Base-by-base conservation (phyloP, 2,329 filamentous ascomycete genomes). In the Fusarium keratoplasticum region DNA sequence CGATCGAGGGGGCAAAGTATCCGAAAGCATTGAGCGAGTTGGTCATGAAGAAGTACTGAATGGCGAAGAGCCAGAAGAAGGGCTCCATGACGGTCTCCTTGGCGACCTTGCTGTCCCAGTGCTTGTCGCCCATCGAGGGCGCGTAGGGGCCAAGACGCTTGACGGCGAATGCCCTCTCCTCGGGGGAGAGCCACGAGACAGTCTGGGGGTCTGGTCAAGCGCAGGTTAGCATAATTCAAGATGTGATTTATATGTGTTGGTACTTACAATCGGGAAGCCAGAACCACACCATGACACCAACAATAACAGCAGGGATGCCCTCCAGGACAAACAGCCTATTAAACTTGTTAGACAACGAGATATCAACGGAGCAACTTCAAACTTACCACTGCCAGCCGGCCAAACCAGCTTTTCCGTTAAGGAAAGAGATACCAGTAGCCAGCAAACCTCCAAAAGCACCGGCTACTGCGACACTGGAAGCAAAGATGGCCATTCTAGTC, bases 401-500 rank as follows among this genome's bases (percentile, higher is more conserved):
- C 47, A 90, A 81, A 0, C 86, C 86, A 5, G 82, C 84, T 14
- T 86, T 81, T 1, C 85, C 84, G 67, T 84, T 80, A 75, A 88
- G 83, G 60, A 86, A 83, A 3, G 82, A 84, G 55, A 89, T 88
- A 2, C 83, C 87, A 1, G 79, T 83, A 0, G 90, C 89, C 0
- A 92, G 82, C 18, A 92, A 83, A 10, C 90, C 89, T 60, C 89
- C 89, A 78, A 92, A 91, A 1, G 90, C 89, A 25, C 88, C 89
- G 0, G 89, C 89, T 14, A 91, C 80, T 10, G 87, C 86, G 2
- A 88, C 88, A 22, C 87, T 88, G 44, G 86, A 89, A 76, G 89
- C 91, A 77, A 91, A 92, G 6, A 91, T 82, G 5, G 89, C 87
- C 47, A 91, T 87, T 5, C 89, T 84, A 61, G 87, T 90, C 62